phyloP scores from a whole-genome alignment of 768 basidiomycete species.

The Rhodotorula toruloides region DNA sequence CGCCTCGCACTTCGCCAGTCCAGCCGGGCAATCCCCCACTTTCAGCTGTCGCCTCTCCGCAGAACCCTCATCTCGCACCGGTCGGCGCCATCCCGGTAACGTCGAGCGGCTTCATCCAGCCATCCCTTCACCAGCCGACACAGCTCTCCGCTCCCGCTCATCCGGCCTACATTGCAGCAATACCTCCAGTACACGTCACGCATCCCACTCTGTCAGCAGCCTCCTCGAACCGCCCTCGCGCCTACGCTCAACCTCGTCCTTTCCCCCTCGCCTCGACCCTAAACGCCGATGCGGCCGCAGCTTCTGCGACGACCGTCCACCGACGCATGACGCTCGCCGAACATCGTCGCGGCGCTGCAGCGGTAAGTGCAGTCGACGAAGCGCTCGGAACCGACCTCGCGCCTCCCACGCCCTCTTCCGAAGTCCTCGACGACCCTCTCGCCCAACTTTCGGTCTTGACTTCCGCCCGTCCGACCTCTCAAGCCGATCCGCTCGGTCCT shows the following conservation, averaged over 20 bases:
- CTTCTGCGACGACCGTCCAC: neutral
- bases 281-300: neutral
- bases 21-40: too few relatives aligned
- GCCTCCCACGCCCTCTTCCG: neutral
- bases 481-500: conserved; percentile 53
- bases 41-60: too few relatives aligned
- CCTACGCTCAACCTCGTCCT: neutral
- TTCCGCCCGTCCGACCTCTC: neutral
- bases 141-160: too few relatives aligned
- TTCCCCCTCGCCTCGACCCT: neutral
- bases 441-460: neutral
- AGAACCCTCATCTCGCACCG: too few relatives aligned
- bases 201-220: too few relatives aligned
- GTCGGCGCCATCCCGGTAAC: too few relatives aligned
- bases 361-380: conserved; percentile 22
- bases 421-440: neutral
- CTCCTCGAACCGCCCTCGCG: neutral
- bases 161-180: too few relatives aligned
- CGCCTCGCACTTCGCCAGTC: too few relatives aligned
- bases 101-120: too few relatives aligned
- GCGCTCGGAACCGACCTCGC: conserved; percentile 12
- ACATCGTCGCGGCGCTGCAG: conserved; percentile 19
- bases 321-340: conserved; percentile 31
- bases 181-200: too few relatives aligned
- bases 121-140: too few relatives aligned